These are phyloP conservation scores for Oldenlandia corymbosa DNA, from an alignment of 257 asterid genomes.

Conservation along the genomic window DNA sequence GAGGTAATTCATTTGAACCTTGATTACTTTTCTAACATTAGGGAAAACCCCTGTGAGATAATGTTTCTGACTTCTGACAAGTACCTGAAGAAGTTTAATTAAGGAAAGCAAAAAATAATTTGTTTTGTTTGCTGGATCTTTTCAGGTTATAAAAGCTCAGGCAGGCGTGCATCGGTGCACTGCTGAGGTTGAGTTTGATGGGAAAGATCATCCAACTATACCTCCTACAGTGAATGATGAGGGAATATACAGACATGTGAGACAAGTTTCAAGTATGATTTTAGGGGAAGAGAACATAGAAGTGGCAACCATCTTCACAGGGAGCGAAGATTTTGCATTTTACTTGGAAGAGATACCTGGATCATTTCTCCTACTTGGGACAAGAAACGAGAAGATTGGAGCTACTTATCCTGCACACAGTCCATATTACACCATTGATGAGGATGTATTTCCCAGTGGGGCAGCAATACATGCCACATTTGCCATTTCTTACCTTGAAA, in stretches of 20 bases:
- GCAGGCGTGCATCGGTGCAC: slow-evolving; percentile 36
- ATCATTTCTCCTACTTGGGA: slow-evolving; percentile 33
- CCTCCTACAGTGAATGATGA: slow-evolving; percentile 48
- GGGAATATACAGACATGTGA: slow-evolving; percentile 26
- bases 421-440: slow-evolving; percentile 47
- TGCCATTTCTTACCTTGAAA: slow-evolving; percentile 37
- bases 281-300: slow-evolving; percentile 35
- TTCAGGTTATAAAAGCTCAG: slow-evolving; percentile 42
- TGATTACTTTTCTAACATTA: neutral
- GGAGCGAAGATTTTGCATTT: slow-evolving; percentile 56
- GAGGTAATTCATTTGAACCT: slow-evolving; percentile 28
- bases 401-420: slow-evolving; percentile 43
- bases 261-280: slow-evolving; percentile 25
- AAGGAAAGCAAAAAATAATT: neutral
- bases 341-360: slow-evolving; percentile 37
- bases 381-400: slow-evolving; percentile 30
- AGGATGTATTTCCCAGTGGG: slow-evolving; percentile 48
- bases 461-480: slow-evolving; percentile 52
- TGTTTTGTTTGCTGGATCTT: neutral
- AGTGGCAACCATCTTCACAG: slow-evolving; percentile 36
- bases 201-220: slow-evolving; percentile 33
- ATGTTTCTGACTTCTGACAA: too few species aligned
- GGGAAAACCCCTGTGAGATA: too few species aligned
- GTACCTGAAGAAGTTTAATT: neutral
- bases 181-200: slow-evolving; percentile 34